phyloP scores from a whole-genome alignment of 495 filamentous ascomycete genomes.

The Tuber indicum region DNA sequence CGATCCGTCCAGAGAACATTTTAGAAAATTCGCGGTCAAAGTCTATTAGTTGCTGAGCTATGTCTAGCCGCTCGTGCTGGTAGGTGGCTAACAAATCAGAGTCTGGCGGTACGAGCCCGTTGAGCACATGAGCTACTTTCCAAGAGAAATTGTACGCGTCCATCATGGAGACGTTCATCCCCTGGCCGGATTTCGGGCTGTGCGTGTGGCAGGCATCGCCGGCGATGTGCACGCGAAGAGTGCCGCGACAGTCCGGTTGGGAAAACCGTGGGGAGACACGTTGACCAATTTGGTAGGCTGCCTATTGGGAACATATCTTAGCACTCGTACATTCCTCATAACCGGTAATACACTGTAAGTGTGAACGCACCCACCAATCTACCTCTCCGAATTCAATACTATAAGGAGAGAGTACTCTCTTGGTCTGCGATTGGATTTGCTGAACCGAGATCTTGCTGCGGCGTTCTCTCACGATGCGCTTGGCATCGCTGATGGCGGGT shows the following conservation, averaged over 20 bases:
- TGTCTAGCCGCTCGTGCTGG: constrained; percentile 38
- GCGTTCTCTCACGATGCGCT: constrained; percentile 17
- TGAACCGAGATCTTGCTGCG: constrained; percentile 46
- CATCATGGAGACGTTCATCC: constrained; percentile 45
- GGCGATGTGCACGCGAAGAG: constrained; percentile 45
- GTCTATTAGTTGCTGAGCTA: constrained; percentile 42
- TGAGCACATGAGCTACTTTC: constrained; percentile 40
- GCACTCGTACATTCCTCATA: not conserved
- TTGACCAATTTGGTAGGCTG: constrained; percentile 39
- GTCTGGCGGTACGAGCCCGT: constrained; percentile 38
- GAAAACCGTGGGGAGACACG: constrained; percentile 23
- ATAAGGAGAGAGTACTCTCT: constrained; percentile 54
- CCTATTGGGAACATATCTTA: not conserved
- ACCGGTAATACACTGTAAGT: not conserved
- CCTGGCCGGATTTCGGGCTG: constrained; percentile 44
- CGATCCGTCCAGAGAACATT: constrained; percentile 46
- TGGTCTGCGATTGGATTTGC: constrained; percentile 54
- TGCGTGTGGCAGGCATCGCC: constrained; percentile 43
- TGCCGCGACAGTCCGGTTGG: constrained; percentile 42
- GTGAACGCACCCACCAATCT: constrained; percentile 50
- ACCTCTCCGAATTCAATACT: constrained; percentile 46
- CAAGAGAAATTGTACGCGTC: constrained; percentile 44
- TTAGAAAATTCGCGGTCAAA: constrained; percentile 42
- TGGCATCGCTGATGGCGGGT: constrained; percentile 39
- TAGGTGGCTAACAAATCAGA: constrained; percentile 31